Percentiles rank a stretch among this genome's conserved stretches.
Evolutionary conservation across 164 flowering plant genomes (phyloP).

Genomic region (Sextonia rubra): DNA sequence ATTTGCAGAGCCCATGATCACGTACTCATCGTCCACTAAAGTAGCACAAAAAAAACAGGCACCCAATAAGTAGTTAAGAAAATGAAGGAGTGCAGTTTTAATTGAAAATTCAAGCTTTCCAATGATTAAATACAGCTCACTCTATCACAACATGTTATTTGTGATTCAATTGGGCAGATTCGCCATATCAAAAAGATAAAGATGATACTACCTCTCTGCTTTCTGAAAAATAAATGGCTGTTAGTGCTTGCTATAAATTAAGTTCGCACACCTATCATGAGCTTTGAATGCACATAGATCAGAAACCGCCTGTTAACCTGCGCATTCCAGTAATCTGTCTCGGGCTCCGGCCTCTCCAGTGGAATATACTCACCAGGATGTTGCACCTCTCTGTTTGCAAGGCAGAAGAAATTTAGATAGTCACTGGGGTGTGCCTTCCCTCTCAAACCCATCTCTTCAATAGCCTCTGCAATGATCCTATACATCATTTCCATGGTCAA

Average conservation of each 20-base stretch:
- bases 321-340: slow-evolving; percentile 48
- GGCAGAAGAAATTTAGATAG: slow-evolving; percentile 62
- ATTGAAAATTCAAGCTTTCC: background rate
- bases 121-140: too few species aligned
- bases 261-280: slow-evolving; percentile 60
- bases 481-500: slow-evolving; percentile 87
- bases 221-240: too few species aligned
- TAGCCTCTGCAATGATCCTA: slow-evolving; percentile 36
- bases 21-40: slow-evolving; percentile 79
- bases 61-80: background rate
- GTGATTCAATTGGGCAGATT: too few species aligned
- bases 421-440: slow-evolving; percentile 33
- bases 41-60: background rate
- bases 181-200: too few species aligned
- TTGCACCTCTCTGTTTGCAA: slow-evolving; percentile 50
- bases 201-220: too few species aligned
- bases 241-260: too few species aligned
- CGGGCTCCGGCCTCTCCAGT: slow-evolving; percentile 37
- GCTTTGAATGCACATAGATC: slow-evolving; percentile 72
- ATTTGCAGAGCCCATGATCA: slow-evolving; percentile 74
- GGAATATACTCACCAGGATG: slow-evolving; percentile 40
- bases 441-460: slow-evolving; percentile 29
- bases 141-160: too few species aligned
- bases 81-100: background rate
- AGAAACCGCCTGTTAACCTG: slow-evolving; percentile 60